Evolutionary conservation across 306 rosid species (phyloP).

Genomic region (Prosopis cineraria): DNA sequence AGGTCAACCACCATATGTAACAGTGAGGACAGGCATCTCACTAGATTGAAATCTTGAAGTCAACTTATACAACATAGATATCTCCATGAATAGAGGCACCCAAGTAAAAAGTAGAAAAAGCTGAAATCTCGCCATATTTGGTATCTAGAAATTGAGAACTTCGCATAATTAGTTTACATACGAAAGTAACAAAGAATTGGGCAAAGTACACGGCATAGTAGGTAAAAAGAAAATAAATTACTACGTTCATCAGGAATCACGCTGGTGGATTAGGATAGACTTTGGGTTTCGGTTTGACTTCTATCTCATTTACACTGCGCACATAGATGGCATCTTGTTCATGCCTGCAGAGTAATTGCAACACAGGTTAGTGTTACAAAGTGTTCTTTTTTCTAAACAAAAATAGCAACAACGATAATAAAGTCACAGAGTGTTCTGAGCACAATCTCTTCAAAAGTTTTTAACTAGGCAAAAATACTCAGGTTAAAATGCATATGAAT

Average conservation of each 20-base stretch:
- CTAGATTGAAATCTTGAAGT: background rate
- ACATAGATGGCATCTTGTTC: slow-evolving; percentile 50
- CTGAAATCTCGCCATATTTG: background rate
- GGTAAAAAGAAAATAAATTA: background rate
- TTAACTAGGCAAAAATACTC: background rate
- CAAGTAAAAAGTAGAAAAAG: background rate
- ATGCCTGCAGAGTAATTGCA: slow-evolving; percentile 13
- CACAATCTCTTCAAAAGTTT: background rate
- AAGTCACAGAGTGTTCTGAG: background rate
- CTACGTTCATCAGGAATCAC: slow-evolving; percentile 33
- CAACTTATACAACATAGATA: background rate
- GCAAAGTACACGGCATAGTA: background rate
- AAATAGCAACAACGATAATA: too few species aligned
- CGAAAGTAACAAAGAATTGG: slow-evolving; percentile 19
- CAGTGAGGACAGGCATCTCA: background rate
- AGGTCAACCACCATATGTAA: background rate
- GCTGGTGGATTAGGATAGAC: slow-evolving; percentile 77
- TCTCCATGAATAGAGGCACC: background rate
- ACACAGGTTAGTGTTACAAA: background rate
- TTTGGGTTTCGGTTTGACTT: slow-evolving; percentile 98
- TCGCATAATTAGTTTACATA: slow-evolving; percentile 21
- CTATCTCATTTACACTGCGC: slow-evolving; percentile 91
- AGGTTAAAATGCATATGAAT: background rate
- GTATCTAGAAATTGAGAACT: slow-evolving; percentile 12
- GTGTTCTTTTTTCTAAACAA: background rate